Conservation (phyloP, 1,284 basidiomycete genomes). For the Cryptococcus floricola region DNA sequence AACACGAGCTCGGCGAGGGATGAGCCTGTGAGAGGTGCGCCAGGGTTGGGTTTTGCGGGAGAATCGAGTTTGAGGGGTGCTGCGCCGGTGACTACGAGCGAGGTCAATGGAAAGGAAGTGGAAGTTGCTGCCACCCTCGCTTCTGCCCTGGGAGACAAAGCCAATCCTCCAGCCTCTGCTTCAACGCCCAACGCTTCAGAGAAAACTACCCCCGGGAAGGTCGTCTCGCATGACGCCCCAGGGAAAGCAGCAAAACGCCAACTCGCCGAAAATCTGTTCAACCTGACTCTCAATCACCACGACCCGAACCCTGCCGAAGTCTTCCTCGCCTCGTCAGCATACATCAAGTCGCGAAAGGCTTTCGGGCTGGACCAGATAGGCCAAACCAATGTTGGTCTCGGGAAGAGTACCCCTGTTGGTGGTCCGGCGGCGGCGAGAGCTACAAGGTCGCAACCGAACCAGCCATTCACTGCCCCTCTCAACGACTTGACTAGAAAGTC, state of each 20-base stretch:
- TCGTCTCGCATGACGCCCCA: neutral
- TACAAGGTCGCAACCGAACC: neutral
- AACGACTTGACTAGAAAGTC: neutral
- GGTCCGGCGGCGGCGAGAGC: no score
- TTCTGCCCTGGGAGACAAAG: neutral
- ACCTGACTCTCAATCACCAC: constrained; percentile 8
- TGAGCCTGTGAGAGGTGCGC: constrained; percentile 1
- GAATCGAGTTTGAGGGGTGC: neutral
- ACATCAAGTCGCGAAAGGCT: neutral
- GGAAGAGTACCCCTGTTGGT: neutral
- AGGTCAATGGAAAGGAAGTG: neutral
- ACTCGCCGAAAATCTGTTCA: constrained; percentile 5
- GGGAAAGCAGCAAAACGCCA: constrained; percentile 1
- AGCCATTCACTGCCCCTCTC: neutral
- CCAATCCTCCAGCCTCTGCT: neutral
- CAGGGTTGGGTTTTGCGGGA: neutral
- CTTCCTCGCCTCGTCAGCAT: constrained; percentile 7
- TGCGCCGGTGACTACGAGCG: neutral
- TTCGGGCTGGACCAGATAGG: no score
- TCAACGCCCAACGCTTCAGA: neutral
- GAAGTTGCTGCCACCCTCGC: no score
- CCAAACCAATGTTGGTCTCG: neutral
- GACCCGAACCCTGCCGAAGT: constrained; percentile 7
- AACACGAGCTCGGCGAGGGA: constrained; percentile 2
- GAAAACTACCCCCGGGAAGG: neutral